Percentiles rank a stretch among this genome's conserved stretches.
Evolutionary conservation across 2,329 filamentous ascomycete genomes (phyloP).

Genomic region (Microsporum audouinii): DNA sequence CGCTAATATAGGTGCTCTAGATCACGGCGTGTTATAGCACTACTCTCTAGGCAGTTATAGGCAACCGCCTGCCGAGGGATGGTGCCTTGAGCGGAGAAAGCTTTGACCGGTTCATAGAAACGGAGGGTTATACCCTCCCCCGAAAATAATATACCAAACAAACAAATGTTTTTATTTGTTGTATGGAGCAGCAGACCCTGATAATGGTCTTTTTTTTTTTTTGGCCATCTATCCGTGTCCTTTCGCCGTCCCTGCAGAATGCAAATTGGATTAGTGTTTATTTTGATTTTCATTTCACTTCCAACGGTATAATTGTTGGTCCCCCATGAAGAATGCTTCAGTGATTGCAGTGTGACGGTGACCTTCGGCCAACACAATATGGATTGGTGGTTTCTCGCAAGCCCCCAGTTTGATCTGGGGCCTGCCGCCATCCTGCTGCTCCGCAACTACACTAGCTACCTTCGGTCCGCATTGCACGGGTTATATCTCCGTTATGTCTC

Average conservation of each 20-base stretch:
- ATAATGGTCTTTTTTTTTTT: not conserved
- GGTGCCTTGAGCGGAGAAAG: not conserved
- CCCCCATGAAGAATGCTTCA: not conserved
- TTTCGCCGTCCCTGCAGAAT: not conserved
- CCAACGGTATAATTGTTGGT: not conserved
- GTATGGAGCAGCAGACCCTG: not conserved
- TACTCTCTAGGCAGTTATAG: not conserved
- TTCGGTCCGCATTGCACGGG: not conserved
- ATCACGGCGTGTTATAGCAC: not conserved
- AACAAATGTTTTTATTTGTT: not conserved
- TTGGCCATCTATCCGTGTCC: not conserved
- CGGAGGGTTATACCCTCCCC: not conserved
- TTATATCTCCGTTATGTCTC: not conserved
- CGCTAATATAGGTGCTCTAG: not conserved
- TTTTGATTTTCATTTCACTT: not conserved
- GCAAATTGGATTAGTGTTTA: not conserved
- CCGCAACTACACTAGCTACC: not conserved
- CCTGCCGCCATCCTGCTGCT: not conserved
- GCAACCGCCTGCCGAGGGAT: not conserved
- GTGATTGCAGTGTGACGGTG: not conserved
- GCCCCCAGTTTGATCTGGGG: not conserved
- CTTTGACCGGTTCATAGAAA: not conserved
- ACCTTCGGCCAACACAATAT: not conserved
- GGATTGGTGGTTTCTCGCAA: not conserved
- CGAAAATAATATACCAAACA: not conserved